Evolutionary conservation across 2,329 filamentous ascomycete genomes (phyloP), one percentile per base, ranked within the genome.

Genomic region (Colletotrichum agaves): DNA sequence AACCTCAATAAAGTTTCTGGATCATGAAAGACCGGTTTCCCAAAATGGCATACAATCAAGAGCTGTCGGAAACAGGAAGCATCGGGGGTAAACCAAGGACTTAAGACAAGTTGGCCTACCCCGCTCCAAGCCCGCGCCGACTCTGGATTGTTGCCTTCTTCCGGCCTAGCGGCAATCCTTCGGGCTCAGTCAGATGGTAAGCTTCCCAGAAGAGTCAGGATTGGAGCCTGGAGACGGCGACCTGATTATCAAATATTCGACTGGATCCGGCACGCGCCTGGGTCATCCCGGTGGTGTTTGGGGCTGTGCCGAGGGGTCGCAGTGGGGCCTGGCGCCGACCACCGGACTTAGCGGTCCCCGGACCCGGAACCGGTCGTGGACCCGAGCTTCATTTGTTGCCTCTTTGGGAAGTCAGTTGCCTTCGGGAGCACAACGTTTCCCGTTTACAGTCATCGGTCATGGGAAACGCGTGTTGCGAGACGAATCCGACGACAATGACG

Each of bases 111-210:
- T 6, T 37, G 12, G 33, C 15, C n/a, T 53, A 53, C 50, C 50
- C 50, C 50, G 50, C 50, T 23, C 33, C 47, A 17, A 27, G 27
- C 8, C 5, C 31, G n/a, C 21, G 31, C 41, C 46, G n/a, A 63
- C 31, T 4, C 19, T 33, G 5, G 64, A 67, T 60, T 67, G 53
- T 58, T 67, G 15, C 53, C 64, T 46, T 64, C 61, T 64, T 67
- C 23, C 19, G 46, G 61, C 17, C 53, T 60, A 67, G 65, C 39
- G 58, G n/a, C 19, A 3, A 50, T 12, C n/a, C 31, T 11, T 3
- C 47, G 10, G 2, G 10, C 5, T 12, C 4, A 12, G 1, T 10
- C n/a, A 2, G 27, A 23, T 11, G 13, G 12, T 44, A 50, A 13
- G 15, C 47, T 50, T 8, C 7, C n/a, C n/a, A 19, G 4, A 10